phyloP scores from a whole-genome alignment of 2,329 filamentous ascomycete species.

The Didymella arachidicola region DNA sequence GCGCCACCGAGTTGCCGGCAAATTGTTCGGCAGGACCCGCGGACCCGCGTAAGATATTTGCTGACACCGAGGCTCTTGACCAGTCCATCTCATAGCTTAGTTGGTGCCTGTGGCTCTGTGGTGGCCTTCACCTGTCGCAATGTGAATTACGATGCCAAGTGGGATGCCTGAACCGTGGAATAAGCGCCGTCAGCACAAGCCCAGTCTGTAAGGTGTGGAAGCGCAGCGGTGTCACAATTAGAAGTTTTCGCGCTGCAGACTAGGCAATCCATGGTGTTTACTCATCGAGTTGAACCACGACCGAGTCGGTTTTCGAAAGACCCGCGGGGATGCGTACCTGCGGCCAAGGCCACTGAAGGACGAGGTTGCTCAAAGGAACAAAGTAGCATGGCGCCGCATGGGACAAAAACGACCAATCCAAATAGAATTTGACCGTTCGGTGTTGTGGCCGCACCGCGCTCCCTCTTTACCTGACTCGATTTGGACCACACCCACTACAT shows the following conservation, averaged over 20 bases:
- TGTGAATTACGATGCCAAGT: neutral
- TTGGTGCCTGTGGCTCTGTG: neutral
- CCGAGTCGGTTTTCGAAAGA: neutral
- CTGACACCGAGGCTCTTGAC: neutral
- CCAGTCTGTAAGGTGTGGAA: neutral
- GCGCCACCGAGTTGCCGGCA: neutral
- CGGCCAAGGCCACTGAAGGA: neutral
- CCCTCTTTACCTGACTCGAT: neutral
- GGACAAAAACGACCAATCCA: neutral
- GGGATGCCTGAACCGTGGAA: constrained; percentile 1
- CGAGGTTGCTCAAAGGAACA: neutral
- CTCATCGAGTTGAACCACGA: neutral
- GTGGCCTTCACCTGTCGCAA: neutral
- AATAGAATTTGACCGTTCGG: neutral
- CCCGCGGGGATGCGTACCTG: neutral
- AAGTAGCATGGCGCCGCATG: neutral
- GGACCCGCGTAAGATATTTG: neutral
- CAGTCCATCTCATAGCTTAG: neutral
- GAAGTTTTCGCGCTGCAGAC: neutral
- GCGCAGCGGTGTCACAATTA: neutral
- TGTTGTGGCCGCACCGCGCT: neutral
- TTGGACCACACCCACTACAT: neutral
- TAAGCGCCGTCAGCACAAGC: constrained; percentile 1
- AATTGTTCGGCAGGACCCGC: neutral
- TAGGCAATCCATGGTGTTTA: no score